A percentile compares a stretch with the other conserved stretches of the same genome.
Conservation (phyloP, 2,329 filamentous ascomycete genomes). For the Metarhizium album region DNA sequence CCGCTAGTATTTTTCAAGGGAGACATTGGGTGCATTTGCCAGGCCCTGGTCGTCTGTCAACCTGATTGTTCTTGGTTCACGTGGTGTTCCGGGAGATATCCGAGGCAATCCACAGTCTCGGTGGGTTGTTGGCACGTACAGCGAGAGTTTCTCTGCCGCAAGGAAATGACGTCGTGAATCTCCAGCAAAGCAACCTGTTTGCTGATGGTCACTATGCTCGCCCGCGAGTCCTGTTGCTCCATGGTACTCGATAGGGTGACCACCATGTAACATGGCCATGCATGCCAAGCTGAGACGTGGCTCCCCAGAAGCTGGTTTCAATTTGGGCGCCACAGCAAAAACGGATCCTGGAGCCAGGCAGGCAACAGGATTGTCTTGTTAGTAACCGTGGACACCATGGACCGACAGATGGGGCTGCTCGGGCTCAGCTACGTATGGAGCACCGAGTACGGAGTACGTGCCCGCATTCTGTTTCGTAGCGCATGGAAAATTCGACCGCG, state of each 20-base stretch:
- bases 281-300: not conserved
- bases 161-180: no score
- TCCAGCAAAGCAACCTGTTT: no score
- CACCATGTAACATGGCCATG: no score
- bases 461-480: no score
- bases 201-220: no score
- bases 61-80: not conserved
- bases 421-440: no score
- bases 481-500: no score
- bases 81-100: not conserved
- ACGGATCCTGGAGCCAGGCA: constrained; percentile 9
- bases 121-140: no score
- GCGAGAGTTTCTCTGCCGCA: no score
- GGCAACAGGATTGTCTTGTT: constrained; percentile 21
- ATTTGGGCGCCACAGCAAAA: not conserved
- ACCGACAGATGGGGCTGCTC: not conserved
- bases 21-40: not conserved
- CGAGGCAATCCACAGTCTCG: not conserved
- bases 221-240: no score
- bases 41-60: not conserved
- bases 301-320: not conserved
- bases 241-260: no score
- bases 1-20: not conserved
- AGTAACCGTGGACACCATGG: constrained; percentile 14
- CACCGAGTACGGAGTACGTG: no score